A percentile compares a stretch with the other conserved stretches of the same genome.
Conservation (phyloP, 176 grass and related monocot species). For the Oryza glumipatula region DNA sequence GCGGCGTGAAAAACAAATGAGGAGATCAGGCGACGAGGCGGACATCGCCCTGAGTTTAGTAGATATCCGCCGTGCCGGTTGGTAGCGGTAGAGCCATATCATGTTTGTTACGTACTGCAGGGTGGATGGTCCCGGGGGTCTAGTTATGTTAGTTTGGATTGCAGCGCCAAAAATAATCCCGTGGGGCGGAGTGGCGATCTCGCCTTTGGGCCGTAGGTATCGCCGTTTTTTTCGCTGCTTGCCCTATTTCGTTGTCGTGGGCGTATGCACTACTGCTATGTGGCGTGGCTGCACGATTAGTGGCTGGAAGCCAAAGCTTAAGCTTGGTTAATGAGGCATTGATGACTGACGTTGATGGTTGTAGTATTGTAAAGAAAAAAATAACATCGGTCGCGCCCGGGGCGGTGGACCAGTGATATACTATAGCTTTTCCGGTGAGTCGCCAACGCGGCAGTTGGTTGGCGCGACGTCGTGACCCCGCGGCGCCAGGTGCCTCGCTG, state of each 20-base stretch:
- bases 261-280: background rate
- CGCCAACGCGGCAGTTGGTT: background rate
- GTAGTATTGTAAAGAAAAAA: background rate
- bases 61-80: background rate
- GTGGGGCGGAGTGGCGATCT: background rate
- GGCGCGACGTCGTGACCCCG: slow-evolving; percentile 15
- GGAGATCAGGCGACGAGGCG: too few relatives aligned
- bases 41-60: background rate
- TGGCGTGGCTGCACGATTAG: background rate
- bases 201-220: background rate
- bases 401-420: background rate
- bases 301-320: background rate
- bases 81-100: background rate
- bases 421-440: background rate
- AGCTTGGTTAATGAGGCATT: background rate
- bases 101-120: background rate
- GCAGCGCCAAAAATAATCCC: background rate
- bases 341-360: background rate
- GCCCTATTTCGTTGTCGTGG: background rate
- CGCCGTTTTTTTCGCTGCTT: background rate
- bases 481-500: slow-evolving; percentile 30
- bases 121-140: background rate
- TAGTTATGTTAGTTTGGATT: background rate
- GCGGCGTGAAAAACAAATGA: background rate
- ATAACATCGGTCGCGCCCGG: background rate